A percentile compares a stretch with the other conserved stretches of the same genome.
Evolutionary conservation across 805 yeast genomes (phyloP).

Genomic region (Schizosaccharomyces lindneri): DNA sequence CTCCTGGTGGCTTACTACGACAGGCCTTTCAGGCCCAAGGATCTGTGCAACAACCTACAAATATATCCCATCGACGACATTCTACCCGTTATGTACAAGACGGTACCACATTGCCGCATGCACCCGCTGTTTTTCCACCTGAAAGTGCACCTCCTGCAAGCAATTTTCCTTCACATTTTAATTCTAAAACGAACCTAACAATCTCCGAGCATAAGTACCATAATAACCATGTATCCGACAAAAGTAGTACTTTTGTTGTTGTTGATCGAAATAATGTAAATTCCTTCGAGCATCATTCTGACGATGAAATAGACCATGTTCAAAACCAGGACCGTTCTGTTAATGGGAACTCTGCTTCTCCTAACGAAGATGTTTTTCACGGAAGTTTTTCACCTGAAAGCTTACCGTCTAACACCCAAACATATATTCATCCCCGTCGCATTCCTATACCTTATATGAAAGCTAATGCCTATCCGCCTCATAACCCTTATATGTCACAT

Average conservation of each 20-base stretch:
- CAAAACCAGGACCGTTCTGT: background rate
- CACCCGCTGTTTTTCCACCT: background rate
- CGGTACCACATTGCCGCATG: background rate
- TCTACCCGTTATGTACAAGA: background rate
- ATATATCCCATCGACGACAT: background rate
- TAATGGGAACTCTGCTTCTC: background rate
- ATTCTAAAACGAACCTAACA: background rate
- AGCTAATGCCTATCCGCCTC: background rate
- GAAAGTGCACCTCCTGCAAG: background rate
- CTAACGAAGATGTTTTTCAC: background rate
- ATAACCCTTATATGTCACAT: background rate
- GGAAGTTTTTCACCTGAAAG: background rate
- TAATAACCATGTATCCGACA: background rate
- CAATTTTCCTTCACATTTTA: background rate
- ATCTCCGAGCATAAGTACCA: background rate
- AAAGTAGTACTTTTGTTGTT: background rate
- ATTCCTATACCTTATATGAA: background rate
- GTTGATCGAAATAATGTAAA: background rate
- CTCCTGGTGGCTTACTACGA: background rate
- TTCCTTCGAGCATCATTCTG: background rate
- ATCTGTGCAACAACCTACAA: background rate
- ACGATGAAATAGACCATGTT: background rate
- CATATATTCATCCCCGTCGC: slow-evolving; percentile 21
- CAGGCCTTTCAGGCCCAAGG: background rate
- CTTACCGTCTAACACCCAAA: background rate